Evolutionary conservation across 2,329 filamentous ascomycete genomes (phyloP).

Genomic region (Lojkania enalia): DNA sequence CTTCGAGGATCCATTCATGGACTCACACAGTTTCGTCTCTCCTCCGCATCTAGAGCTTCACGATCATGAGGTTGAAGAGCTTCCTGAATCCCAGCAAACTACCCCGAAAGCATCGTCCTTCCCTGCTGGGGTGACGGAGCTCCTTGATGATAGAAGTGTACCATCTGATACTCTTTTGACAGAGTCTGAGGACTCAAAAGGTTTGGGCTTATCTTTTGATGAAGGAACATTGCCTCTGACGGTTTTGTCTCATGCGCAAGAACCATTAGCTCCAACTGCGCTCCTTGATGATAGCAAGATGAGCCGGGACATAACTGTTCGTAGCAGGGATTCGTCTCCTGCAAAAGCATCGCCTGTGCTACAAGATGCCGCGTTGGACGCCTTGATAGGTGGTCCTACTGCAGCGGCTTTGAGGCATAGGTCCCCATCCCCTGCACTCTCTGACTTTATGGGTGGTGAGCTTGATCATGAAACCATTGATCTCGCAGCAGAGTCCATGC

Average conservation of each 20-base stretch:
- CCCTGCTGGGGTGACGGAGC: conserved; percentile 26
- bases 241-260: conserved; percentile 15
- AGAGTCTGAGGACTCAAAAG: conserved; percentile 24
- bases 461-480: conserved; percentile 26
- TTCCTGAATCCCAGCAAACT: conserved; percentile 65
- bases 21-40: conserved; percentile 25
- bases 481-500: conserved; percentile 16
- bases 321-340: conserved; percentile 20
- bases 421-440: conserved; percentile 16
- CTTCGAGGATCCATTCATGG: conserved; percentile 28
- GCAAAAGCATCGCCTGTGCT: conserved; percentile 27
- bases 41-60: conserved; percentile 27
- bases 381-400: conserved; percentile 29
- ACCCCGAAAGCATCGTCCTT: conserved; percentile 68
- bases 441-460: conserved; percentile 30
- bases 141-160: conserved; percentile 14
- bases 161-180: conserved; percentile 28
- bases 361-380: conserved; percentile 34
- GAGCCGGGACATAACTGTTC: conserved; percentile 15
- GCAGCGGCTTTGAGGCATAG: conserved; percentile 21
- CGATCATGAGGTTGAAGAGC: conserved; percentile 47
- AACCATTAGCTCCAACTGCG: conserved; percentile 27
- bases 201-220: conserved; percentile 16
- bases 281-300: conserved; percentile 31
- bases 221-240: conserved; percentile 5